These are phyloP conservation scores for Trifolium pratense DNA, from an alignment of 306 rosid genomes.

Conservation along the genomic window DNA sequence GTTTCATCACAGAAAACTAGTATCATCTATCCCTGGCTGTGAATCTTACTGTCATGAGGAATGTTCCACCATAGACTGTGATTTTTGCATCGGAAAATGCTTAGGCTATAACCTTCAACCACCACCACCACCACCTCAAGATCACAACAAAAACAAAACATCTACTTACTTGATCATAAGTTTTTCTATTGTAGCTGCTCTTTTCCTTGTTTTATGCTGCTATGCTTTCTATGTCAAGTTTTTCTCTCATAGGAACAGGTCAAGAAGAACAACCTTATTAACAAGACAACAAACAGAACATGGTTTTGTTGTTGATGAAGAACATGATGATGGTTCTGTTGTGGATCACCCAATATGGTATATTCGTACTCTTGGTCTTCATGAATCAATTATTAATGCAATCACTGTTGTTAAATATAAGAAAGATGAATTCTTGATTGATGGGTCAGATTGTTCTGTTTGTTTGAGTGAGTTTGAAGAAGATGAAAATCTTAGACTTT, in stretches of 20 bases:
- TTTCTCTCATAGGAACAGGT: conserved; percentile 26
- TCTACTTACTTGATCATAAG: conserved; percentile 26
- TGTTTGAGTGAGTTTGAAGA: conserved; percentile 80
- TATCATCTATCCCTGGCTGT: neutral
- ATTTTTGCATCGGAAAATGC: too few relatives aligned
- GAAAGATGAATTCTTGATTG: conserved; percentile 70
- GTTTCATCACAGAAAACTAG: conserved; percentile 40
- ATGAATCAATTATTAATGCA: conserved; percentile 57
- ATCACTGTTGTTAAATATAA: conserved; percentile 68
- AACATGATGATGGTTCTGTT: conserved; percentile 53
- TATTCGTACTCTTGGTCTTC: conserved; percentile 78
- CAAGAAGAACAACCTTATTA: conserved; percentile 6
- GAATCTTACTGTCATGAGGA: rapidly evolving
- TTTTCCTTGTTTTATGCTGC: conserved; percentile 48
- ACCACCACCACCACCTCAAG: neutral
- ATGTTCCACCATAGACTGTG: neutral
- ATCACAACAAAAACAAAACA: conserved; percentile 15
- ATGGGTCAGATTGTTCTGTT: conserved; percentile 84
- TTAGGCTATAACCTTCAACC: neutral
- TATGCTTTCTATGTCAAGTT: conserved; percentile 56
- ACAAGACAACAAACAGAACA: conserved; percentile 32
- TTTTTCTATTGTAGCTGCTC: conserved; percentile 35
- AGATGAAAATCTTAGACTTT: conserved; percentile 69
- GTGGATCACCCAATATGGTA: conserved; percentile 84
- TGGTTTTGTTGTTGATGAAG: conserved; percentile 57